These are phyloP conservation scores for Perkinsela sp. DNA, from an alignment of 208 protist species.

Conservation along the genomic window DNA sequence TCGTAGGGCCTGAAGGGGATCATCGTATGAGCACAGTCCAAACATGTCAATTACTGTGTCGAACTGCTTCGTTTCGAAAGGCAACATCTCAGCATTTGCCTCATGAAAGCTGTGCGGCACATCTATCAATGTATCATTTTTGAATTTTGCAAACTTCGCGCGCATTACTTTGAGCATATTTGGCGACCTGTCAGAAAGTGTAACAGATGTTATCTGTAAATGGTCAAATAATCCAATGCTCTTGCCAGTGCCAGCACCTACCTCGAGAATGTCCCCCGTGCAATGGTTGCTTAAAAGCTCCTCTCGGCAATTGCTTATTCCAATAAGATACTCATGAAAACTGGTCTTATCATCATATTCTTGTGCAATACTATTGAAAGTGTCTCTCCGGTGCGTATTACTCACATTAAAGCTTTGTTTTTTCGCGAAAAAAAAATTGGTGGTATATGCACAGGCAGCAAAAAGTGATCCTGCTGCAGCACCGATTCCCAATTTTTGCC, in stretches of 20 bases:
- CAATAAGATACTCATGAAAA: constrained; percentile 42
- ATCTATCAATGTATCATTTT: constrained; percentile 8
- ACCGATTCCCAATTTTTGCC: too few relatives aligned
- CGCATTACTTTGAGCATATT: constrained; percentile 4
- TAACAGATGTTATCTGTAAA: constrained; percentile 11
- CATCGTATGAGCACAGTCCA: constrained; percentile 61
- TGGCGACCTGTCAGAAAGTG: constrained; percentile 7
- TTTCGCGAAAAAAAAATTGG: constrained; percentile 21
- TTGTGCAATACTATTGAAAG: constrained; percentile 25
- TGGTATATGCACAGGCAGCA: constrained; percentile 22
- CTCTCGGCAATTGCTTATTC: constrained; percentile 28
- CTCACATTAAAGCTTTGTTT: constrained; percentile 30
- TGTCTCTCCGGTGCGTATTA: constrained; percentile 27
- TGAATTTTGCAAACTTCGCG: constrained; percentile 2
- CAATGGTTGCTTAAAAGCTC: constrained; percentile 29
- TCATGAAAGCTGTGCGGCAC: constrained; percentile 6
- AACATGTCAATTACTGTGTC: constrained; percentile 66
- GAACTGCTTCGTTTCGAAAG: constrained; percentile 52
- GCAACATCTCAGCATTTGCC: constrained; percentile 20
- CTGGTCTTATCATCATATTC: constrained; percentile 47
- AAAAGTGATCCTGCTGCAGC: constrained; percentile 11
- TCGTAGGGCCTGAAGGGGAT: constrained; percentile 41
- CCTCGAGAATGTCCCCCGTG: constrained; percentile 32
- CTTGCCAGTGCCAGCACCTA: constrained; percentile 38
- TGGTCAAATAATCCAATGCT: constrained; percentile 20